phyloP scores from a whole-genome alignment of 2,329 filamentous ascomycete genomes.

The Fusarium sulawesiense region DNA sequence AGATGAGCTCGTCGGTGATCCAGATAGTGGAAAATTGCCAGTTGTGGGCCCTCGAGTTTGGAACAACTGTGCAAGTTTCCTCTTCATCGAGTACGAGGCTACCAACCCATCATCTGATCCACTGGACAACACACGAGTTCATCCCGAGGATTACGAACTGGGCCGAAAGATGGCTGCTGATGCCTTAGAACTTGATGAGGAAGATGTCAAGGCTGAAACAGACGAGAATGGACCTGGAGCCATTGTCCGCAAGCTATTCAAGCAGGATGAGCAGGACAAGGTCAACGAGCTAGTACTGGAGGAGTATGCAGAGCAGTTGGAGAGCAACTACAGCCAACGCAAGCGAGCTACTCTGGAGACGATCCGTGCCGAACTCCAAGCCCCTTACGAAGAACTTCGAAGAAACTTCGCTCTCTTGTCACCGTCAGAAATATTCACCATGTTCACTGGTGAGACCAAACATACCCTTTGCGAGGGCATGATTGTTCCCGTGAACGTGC shows the following conservation, averaged over 20 bases:
- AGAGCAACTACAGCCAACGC: constrained; percentile 90
- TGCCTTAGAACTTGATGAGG: constrained; percentile 94
- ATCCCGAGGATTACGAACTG: constrained; percentile 98
- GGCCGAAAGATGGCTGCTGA: constrained; percentile 98
- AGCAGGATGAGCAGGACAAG: constrained; percentile 91
- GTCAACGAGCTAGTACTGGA: constrained; percentile 97
- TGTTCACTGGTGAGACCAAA: constrained; percentile 93
- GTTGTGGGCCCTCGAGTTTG: constrained; percentile 92
- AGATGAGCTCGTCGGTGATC: constrained; percentile 88
- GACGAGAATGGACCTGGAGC: constrained; percentile 90
- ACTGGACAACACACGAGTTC: constrained; percentile 94
- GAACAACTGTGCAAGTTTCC: constrained; percentile 96
- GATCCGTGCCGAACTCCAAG: constrained; percentile 91
- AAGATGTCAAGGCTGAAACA: constrained; percentile 94
- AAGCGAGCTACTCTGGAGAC: constrained; percentile 97
- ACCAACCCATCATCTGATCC: constrained; percentile 87
- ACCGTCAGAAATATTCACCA: constrained; percentile 88
- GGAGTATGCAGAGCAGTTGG: constrained; percentile 95
- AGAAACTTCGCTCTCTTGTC: constrained; percentile 78
- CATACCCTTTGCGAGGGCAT: constrained; percentile 88
- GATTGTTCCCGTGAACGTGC: constrained; percentile 90
- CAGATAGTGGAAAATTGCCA: constrained; percentile 79
- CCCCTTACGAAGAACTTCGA: constrained; percentile 93
- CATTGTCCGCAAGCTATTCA: constrained; percentile 94
- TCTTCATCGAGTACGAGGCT: constrained; percentile 90